phyloP scores from a whole-genome alignment of 805 yeast genomes.

The Lipomyces starkeyi region DNA sequence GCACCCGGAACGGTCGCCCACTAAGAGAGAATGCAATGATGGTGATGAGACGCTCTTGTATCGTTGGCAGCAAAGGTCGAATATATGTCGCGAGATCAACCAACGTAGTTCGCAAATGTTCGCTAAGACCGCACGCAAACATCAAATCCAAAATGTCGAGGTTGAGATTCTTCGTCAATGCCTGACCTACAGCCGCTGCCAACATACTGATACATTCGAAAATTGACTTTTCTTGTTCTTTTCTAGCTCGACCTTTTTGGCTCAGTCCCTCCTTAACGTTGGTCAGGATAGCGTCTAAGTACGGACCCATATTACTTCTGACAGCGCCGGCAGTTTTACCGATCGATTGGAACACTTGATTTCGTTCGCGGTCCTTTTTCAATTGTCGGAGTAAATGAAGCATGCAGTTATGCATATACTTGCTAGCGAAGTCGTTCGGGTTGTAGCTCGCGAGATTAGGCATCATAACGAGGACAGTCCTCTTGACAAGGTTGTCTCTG shows the following conservation, averaged over 20 bases:
- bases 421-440: conserved; percentile 73
- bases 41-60: conserved; percentile 73
- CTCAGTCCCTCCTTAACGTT: conserved; percentile 80
- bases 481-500: conserved; percentile 73
- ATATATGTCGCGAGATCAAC: conserved; percentile 69
- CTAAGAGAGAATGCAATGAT: conserved; percentile 75
- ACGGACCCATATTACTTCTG: conserved; percentile 82
- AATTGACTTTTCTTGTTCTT: conserved; percentile 81
- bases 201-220: conserved; percentile 88
- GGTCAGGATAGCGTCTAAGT: conserved; percentile 84
- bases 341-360: conserved; percentile 76
- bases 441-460: conserved; percentile 84
- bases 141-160: conserved; percentile 79
- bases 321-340: conserved; percentile 83
- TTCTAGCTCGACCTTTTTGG: conserved; percentile 62
- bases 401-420: conserved; percentile 79
- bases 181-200: conserved; percentile 90
- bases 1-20: conserved; percentile 80
- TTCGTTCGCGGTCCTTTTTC: conserved; percentile 75
- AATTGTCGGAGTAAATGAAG: conserved; percentile 78
- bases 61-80: conserved; percentile 77
- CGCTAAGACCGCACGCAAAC: conserved; percentile 82
- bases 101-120: conserved; percentile 77
- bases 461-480: conserved; percentile 81
- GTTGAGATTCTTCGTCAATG: conserved; percentile 85